These are phyloP conservation scores for Circinella umbellata DNA, from an alignment of 371 early-diverging fungal species.

Conservation along the genomic window DNA sequence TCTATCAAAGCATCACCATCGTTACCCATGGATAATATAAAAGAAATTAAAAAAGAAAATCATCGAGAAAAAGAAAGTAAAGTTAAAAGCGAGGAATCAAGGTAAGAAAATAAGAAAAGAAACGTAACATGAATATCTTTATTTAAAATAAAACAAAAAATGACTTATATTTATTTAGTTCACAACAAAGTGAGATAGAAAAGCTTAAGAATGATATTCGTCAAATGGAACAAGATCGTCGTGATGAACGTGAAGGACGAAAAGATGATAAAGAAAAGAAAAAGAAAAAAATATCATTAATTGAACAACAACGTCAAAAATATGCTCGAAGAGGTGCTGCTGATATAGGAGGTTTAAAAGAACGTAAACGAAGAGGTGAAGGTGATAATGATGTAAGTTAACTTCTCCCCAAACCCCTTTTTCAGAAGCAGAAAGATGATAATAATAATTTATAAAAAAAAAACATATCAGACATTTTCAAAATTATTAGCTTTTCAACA, in stretches of 20 bases:
- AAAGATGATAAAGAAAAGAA: constrained; percentile 19
- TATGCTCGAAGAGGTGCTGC: constrained; percentile 49
- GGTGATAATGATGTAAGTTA: constrained; percentile 34
- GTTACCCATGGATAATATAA: constrained; percentile 6
- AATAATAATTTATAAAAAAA: too few relatives aligned
- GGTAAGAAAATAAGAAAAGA: neutral
- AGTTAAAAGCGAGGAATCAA: too few relatives aligned
- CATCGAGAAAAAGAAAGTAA: neutral
- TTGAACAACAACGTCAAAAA: constrained; percentile 60
- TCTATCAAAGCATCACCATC: neutral
- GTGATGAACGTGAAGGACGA: constrained; percentile 20
- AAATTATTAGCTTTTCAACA: constrained; percentile 52
- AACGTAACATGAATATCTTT: neutral
- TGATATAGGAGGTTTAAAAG: constrained; percentile 32
- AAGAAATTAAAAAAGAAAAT: constrained; percentile 13
- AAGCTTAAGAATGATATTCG: constrained; percentile 63
- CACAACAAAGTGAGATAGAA: constrained; percentile 37
- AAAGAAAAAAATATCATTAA: constrained; percentile 52
- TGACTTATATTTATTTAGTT: neutral
- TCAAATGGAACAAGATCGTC: constrained; percentile 49
- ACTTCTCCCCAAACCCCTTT: too few relatives aligned
- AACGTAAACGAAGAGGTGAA: constrained; percentile 35
- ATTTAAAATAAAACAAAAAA: neutral
- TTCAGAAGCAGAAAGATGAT: too few relatives aligned
- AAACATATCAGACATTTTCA: constrained; percentile 33